Conservation (phyloP, 163 green algal genomes). For the Coccomyxa subellipsoidea region DNA sequence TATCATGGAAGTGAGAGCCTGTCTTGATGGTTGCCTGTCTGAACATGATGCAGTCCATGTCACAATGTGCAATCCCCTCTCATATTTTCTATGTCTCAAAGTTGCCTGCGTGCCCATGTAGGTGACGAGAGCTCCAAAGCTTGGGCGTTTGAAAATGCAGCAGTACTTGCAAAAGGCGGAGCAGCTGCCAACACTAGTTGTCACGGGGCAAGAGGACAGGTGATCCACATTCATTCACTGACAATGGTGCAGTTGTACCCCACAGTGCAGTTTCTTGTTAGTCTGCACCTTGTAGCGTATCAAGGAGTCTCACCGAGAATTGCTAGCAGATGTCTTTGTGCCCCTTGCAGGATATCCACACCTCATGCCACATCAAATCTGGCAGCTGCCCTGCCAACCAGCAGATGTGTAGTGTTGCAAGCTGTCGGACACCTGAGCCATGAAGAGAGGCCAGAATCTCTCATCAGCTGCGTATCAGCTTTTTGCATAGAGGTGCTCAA, state of each 20-base stretch:
- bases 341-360: neutral
- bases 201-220: slow-evolving; percentile 53
- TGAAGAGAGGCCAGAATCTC: slow-evolving; percentile 64
- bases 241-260: too few relatives aligned
- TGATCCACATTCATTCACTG: slow-evolving; percentile 28
- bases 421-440: slow-evolving; percentile 73
- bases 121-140: slow-evolving; percentile 10
- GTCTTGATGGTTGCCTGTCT: too few relatives aligned
- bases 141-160: slow-evolving; percentile 13
- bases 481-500: slow-evolving; percentile 12
- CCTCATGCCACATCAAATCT: slow-evolving; percentile 11
- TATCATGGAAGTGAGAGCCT: slow-evolving; percentile 45
- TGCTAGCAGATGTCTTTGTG: neutral
- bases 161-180: slow-evolving; percentile 14
- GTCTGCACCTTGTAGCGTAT: too few relatives aligned
- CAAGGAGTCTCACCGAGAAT: too few relatives aligned
- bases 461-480: slow-evolving; percentile 50
- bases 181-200: slow-evolving; percentile 38
- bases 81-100: too few relatives aligned
- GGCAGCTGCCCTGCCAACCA: slow-evolving; percentile 32
- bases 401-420: slow-evolving; percentile 36
- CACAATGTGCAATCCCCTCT: too few relatives aligned
- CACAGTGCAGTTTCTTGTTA: too few relatives aligned
- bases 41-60: too few relatives aligned
- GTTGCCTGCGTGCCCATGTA: neutral